Conservation (phyloP, 805 yeast genomes). For the Starmera quercuum region DNA sequence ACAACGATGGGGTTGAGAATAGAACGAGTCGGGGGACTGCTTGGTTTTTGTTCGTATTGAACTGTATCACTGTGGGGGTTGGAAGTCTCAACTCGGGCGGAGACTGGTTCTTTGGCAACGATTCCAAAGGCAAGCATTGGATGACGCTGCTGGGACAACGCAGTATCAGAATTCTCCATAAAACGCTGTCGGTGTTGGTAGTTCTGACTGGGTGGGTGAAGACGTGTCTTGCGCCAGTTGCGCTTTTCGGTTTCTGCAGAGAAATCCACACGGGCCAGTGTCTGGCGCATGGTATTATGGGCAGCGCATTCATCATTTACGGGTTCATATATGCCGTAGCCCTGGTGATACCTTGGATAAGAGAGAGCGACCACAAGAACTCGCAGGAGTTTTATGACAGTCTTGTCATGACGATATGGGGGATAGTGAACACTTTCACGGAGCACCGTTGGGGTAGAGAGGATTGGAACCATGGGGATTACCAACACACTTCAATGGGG, state of each 20-base stretch:
- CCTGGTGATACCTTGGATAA: slow-evolving; percentile 68
- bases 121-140: slow-evolving; percentile 22
- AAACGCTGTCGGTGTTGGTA: slow-evolving; percentile 36
- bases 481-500: slow-evolving; percentile 95
- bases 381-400: slow-evolving; percentile 88
- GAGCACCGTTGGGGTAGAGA: slow-evolving; percentile 94
- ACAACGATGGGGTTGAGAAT: slow-evolving; percentile 58
- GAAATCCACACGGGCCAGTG: slow-evolving; percentile 86
- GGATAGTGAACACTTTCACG: slow-evolving; percentile 89
- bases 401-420: slow-evolving; percentile 77
- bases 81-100: slow-evolving; percentile 53
- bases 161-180: slow-evolving; percentile 29
- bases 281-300: slow-evolving; percentile 96
- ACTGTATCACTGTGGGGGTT: slow-evolving; percentile 39
- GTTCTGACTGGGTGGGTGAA: slow-evolving; percentile 71
- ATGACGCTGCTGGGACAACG: slow-evolving; percentile 30
- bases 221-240: slow-evolving; percentile 72
- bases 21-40: slow-evolving; percentile 60
- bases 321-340: slow-evolving; percentile 66
- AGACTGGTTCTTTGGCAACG: slow-evolving; percentile 27
- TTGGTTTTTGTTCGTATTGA: slow-evolving; percentile 47
- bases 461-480: slow-evolving; percentile 87
- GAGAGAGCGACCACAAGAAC: slow-evolving; percentile 39
- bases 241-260: slow-evolving; percentile 83
- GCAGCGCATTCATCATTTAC: slow-evolving; percentile 74